Base-by-base conservation (phyloP, 163 green algal genomes). In the Scenedesmus sp. region DNA sequence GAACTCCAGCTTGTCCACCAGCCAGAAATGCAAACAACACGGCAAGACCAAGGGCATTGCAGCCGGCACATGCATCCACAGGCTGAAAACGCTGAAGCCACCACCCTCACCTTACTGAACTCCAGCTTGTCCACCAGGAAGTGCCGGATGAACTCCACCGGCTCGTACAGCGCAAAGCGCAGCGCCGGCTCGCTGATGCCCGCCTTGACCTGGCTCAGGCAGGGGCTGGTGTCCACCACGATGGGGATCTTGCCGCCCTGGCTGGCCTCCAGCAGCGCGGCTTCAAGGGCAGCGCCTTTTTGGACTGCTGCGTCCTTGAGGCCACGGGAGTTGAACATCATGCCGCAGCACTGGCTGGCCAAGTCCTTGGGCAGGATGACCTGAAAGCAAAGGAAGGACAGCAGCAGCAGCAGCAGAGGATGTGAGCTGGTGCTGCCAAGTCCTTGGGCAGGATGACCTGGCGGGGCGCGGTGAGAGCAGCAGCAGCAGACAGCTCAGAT, bases 91-190 rank as follows among this genome's bases (percentile, higher is more conserved):
- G 26, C 26, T 26, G 26, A 26, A 26, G 26, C 26, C 26, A 26
- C 26, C 26, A 26, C 26, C 26, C 34, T 46, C 34, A 46, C 34
- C 95, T 99, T 98, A 54, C 89, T 95, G 92, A 97, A 99, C 93
- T 99, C 98, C 82, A 99, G 97, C 95, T 99, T 99, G 95, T 99
- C 97, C 79, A 97, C 93, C 83, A 99, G 94, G 95, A 99, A 99
- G 92, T 97, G 95, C 74, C 94, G 94, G 92, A 99, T 99, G 96
- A 99, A 99, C 94, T 99, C 96, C 7, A 99, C 97, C 9, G 97
- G 98, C 95, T 99, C 98, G 94, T 99, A 99, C 89, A 99, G 94
- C 1, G 96, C 95, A 88, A 99, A 99, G 84, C 95, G 94, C 85
- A 99, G 95, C 57, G 91, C 92, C 2, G 96, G 95, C 91, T 97